Conservation (phyloP, 257 asterid genomes). For the Solanum peruvianum region DNA sequence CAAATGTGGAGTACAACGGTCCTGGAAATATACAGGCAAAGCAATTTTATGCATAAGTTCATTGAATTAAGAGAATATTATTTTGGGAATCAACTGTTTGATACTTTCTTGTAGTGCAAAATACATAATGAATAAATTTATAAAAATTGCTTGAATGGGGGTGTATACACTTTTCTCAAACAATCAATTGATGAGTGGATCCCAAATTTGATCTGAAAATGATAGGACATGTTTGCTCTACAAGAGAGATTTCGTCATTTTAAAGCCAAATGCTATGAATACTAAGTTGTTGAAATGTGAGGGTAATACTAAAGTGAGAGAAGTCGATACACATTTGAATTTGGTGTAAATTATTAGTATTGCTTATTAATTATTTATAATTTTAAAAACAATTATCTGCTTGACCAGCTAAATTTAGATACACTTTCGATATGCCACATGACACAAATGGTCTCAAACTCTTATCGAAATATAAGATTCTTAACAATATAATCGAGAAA, state of each 20-base stretch:
- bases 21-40: neutral
- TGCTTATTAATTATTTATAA: no score
- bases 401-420: no score
- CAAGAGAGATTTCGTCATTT: neutral
- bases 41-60: neutral
- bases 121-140: neutral
- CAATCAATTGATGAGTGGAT: neutral
- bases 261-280: neutral
- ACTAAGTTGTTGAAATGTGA: neutral
- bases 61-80: neutral
- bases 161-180: neutral
- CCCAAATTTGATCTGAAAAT: neutral
- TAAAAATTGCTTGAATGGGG: neutral
- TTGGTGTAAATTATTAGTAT: neutral
- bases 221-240: neutral
- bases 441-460: neutral
- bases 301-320: neutral
- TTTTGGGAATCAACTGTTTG: neutral
- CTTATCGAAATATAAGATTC: neutral
- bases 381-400: no score
- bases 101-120: slow-evolving; percentile 6
- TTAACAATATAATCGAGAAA: no score
- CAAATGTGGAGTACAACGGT: neutral
- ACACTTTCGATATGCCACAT: neutral
- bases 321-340: neutral